Evolutionary conservation across 208 protist genomes (phyloP).

Genomic region (Wallacemonas sp.): DNA sequence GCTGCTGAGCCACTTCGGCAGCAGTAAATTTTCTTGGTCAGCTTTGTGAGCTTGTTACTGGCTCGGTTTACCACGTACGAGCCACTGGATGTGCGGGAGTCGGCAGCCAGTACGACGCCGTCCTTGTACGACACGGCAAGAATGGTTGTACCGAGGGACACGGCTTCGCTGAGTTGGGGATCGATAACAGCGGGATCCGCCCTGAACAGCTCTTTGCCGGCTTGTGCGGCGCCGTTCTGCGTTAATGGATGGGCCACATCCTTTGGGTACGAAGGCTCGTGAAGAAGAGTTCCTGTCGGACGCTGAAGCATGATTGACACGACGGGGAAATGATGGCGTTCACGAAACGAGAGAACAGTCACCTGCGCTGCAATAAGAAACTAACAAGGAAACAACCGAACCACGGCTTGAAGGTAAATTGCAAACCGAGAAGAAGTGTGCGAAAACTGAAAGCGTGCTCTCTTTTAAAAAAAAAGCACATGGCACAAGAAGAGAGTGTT

Average conservation of each 20-base stretch:
- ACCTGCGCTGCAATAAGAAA: too few relatives aligned
- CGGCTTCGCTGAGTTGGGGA: slow-evolving; percentile 80
- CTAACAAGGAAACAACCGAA: too few relatives aligned
- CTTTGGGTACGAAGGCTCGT: slow-evolving; percentile 74
- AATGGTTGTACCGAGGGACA: slow-evolving; percentile 96
- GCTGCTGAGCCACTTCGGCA: slow-evolving; percentile 98
- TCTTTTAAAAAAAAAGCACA: too few relatives aligned
- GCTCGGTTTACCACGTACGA: slow-evolving; percentile 97
- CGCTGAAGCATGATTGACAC: slow-evolving; percentile 63
- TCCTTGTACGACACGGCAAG: slow-evolving; percentile 96
- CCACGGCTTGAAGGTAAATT: too few relatives aligned
- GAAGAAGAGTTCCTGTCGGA: slow-evolving; percentile 59
- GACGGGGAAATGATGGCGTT: too few relatives aligned
- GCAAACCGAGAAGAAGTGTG: too few relatives aligned
- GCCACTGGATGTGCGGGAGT: slow-evolving; percentile 97
- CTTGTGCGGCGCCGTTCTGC: slow-evolving; percentile 67
- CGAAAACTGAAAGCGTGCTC: too few relatives aligned
- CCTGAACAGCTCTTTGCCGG: slow-evolving; percentile 60
- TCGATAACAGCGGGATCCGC: slow-evolving; percentile 75
- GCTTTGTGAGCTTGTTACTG: slow-evolving; percentile 97
- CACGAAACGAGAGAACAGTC: too few relatives aligned
- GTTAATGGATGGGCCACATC: slow-evolving; percentile 40
- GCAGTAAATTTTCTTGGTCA: slow-evolving; percentile 97
- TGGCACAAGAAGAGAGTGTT: not conserved
- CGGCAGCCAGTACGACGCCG: slow-evolving; percentile 97